A percentile compares a stretch with the other conserved stretches of the same genome.
These are phyloP conservation scores for Ophiostoma ulmi DNA, from an alignment of 2,329 filamentous ascomycete genomes.

Conservation along the genomic window DNA sequence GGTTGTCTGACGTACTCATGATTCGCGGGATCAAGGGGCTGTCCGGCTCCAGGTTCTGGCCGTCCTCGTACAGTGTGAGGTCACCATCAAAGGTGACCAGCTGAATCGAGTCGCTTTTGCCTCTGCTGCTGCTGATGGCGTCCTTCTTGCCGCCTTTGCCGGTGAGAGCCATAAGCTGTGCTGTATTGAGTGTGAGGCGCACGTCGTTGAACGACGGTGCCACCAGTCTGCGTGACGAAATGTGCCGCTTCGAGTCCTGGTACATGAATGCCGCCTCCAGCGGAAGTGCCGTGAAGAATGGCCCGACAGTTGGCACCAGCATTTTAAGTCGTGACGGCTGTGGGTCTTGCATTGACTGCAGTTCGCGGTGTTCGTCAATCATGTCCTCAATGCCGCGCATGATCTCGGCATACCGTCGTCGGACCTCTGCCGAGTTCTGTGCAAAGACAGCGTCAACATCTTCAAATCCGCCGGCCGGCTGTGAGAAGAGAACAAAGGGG, in stretches of 20 bases:
- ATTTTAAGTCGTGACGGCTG: conserved; percentile 86
- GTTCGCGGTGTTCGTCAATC: conserved; percentile 88
- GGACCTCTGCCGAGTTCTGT: conserved; percentile 73
- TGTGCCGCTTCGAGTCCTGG: conserved; percentile 79
- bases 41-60: conserved; percentile 66
- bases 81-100: conserved; percentile 96
- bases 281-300: conserved; percentile 83
- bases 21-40: conserved; percentile 71
- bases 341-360: conserved; percentile 49
- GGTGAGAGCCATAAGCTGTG: conserved; percentile 78
- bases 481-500: conserved; percentile 92
- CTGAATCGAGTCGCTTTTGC: conserved; percentile 47
- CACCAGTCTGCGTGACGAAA: conserved; percentile 87
- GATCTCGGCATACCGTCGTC: conserved; percentile 88
- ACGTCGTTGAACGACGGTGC: conserved; percentile 97
- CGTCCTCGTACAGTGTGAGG: conserved; percentile 91
- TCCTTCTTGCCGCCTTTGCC: conserved; percentile 4
- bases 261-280: conserved; percentile 87
- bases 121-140: conserved; percentile 43
- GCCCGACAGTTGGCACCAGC: conserved; percentile 84
- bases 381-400: conserved; percentile 89
- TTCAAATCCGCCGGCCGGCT: conserved; percentile 82
- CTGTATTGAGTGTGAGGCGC: conserved; percentile 85
- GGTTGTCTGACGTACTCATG: conserved; percentile 38
- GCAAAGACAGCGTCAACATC: conserved; percentile 57